Evolutionary conservation across 371 early-diverging fungal genomes (phyloP).

Genomic region (Blakeslea trispora): DNA sequence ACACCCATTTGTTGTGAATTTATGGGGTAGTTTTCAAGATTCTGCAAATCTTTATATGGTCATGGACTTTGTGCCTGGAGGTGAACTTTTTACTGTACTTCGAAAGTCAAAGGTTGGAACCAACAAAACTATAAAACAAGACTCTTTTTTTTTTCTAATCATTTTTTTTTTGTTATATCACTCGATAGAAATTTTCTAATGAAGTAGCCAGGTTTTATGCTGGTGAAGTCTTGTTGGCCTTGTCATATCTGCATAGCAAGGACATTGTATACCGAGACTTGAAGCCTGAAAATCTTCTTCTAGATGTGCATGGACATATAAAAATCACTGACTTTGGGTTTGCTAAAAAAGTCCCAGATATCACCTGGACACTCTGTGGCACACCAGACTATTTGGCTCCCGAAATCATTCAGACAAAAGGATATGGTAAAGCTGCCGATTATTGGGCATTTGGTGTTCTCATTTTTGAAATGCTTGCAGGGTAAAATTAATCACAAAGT

Average conservation of each 20-base stretch:
- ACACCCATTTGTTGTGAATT: constrained; percentile 88
- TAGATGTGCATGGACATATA: constrained; percentile 94
- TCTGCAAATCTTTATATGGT: constrained; percentile 85
- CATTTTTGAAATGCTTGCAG: constrained; percentile 90
- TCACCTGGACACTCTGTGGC: constrained; percentile 98
- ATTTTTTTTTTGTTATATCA: too few species aligned
- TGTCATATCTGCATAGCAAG: constrained; percentile 89
- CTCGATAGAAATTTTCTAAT: constrained; percentile 80
- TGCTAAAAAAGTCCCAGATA: constrained; percentile 89
- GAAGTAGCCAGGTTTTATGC: constrained; percentile 86
- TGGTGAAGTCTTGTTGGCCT: constrained; percentile 70
- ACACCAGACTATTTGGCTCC: constrained; percentile 98
- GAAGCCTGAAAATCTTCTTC: constrained; percentile 93
- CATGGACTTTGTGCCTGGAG: constrained; percentile 95
- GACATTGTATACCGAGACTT: constrained; percentile 94
- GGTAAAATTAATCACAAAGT: constrained; percentile 36
- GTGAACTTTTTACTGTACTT: constrained; percentile 87
- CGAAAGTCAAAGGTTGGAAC: constrained; percentile 41
- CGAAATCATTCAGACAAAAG: constrained; percentile 89
- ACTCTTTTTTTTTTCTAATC: too few species aligned
- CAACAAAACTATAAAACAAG: too few species aligned
- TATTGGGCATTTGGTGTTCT: constrained; percentile 94
- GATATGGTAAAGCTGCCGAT: constrained; percentile 90
- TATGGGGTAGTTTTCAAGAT: constrained; percentile 89
- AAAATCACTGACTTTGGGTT: constrained; percentile 99